Evolutionary conservation across 345 rosid species (phyloP).

Genomic region (Nephelium lappaceum): DNA sequence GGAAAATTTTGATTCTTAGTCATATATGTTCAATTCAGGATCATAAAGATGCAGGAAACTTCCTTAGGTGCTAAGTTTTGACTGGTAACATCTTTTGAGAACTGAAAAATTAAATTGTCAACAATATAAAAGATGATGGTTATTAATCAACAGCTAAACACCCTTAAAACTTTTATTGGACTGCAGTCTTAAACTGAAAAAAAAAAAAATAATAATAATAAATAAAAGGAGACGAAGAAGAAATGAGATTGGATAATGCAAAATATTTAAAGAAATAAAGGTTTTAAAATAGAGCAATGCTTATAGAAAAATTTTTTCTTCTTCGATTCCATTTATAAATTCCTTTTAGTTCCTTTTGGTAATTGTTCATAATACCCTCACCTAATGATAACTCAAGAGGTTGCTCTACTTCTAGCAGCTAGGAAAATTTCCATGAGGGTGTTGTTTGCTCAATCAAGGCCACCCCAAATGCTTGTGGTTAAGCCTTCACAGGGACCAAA

Average conservation of each 20-base stretch:
- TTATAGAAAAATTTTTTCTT: background rate
- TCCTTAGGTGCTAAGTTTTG: background rate
- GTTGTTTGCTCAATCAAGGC: slow-evolving; percentile 39
- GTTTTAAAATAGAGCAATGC: background rate
- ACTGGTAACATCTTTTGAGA: background rate
- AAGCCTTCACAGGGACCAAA: slow-evolving; percentile 44
- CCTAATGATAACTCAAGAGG: slow-evolving; percentile 21
- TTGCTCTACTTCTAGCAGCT: slow-evolving; percentile 47
- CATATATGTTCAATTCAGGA: background rate
- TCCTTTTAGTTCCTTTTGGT: background rate
- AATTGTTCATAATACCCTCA: background rate
- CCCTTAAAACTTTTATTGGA: background rate
- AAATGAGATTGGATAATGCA: background rate
- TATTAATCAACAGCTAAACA: background rate
- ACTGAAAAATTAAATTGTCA: background rate
- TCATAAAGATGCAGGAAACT: background rate
- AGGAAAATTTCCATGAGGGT: slow-evolving; percentile 46
- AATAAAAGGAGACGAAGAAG: background rate
- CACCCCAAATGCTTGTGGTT: slow-evolving; percentile 33
- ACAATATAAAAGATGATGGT: background rate
- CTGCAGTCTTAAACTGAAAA: background rate
- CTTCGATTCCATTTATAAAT: background rate
- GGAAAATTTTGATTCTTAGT: background rate
- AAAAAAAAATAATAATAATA: no score
- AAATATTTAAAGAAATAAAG: background rate